Conservation (phyloP, 257 asterid genomes). For the Knoxia roxburghii region DNA sequence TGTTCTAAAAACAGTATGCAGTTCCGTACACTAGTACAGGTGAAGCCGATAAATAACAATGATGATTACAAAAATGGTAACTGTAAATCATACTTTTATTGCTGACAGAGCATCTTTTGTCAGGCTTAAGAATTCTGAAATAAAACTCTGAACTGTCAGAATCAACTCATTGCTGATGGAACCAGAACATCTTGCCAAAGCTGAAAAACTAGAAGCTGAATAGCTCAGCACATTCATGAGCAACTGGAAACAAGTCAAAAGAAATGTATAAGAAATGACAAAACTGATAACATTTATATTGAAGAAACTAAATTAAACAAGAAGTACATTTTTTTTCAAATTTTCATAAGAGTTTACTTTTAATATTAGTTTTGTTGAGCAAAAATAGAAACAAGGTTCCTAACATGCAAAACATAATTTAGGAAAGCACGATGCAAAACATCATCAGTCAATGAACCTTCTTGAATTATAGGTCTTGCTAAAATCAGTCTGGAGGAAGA, state of each 20-base stretch:
- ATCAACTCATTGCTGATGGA: conserved; percentile 46
- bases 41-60: too few species aligned
- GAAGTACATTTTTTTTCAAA: neutral
- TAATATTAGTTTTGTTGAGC: neutral
- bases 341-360: neutral
- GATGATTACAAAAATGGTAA: conserved; percentile 5
- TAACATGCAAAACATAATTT: neutral
- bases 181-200: conserved; percentile 57
- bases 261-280: conserved; percentile 16
- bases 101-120: conserved; percentile 60
- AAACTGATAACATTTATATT: neutral
- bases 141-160: conserved; percentile 51
- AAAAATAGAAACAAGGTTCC: neutral
- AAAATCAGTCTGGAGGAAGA: neutral
- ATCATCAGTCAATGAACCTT: neutral
- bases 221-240: conserved; percentile 73
- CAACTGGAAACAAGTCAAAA: conserved; percentile 50
- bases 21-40: neutral
- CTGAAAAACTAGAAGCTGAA: conserved; percentile 60
- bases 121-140: conserved; percentile 63
- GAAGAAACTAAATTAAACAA: neutral
- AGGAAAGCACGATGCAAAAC: neutral
- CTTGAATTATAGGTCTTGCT: neutral
- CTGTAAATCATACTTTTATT: conserved; percentile 45
- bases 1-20: neutral